phyloP scores from a whole-genome alignment of 495 filamentous ascomycete genomes.

The Neurospora sp. region DNA sequence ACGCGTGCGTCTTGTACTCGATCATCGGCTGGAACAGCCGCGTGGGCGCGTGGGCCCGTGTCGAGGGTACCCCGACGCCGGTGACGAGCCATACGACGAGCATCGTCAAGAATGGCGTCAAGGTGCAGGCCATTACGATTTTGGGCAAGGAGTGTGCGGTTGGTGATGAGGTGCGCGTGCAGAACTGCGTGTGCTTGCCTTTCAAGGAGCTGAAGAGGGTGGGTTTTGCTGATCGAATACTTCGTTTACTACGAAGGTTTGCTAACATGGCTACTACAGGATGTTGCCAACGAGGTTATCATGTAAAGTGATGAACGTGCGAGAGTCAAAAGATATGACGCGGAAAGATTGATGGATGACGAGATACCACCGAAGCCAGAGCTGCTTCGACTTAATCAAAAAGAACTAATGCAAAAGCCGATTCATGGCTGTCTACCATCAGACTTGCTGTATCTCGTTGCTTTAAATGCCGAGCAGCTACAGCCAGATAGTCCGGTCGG shows the following conservation, averaged over 20 bases:
- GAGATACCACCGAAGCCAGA: background rate
- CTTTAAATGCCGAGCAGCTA: background rate
- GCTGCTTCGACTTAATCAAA: background rate
- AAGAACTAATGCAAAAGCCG: background rate
- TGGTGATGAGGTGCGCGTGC: conserved; percentile 89
- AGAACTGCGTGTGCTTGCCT: conserved; percentile 96
- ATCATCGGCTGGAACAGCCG: conserved; percentile 97
- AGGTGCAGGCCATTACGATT: conserved; percentile 98
- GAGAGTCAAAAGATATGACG: background rate
- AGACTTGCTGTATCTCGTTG: background rate
- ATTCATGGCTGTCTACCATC: background rate
- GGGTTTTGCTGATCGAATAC: conserved; percentile 29
- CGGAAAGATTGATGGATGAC: background rate
- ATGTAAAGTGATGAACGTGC: conserved; percentile 49
- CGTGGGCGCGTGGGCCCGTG: conserved; percentile 93
- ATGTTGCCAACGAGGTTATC: conserved; percentile 91
- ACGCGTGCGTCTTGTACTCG: conserved; percentile 90
- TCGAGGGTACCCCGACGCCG: conserved; percentile 90
- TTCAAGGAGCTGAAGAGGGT: conserved; percentile 98
- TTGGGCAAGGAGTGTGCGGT: conserved; percentile 94
- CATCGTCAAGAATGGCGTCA: conserved; percentile 93
- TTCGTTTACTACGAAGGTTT: background rate
- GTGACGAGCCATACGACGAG: conserved; percentile 84
- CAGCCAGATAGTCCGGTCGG: background rate
- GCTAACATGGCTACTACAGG: conserved; percentile 41